phyloP scores from a whole-genome alignment of 2,329 filamentous ascomycete species.

The Cladophialophora yegresii region DNA sequence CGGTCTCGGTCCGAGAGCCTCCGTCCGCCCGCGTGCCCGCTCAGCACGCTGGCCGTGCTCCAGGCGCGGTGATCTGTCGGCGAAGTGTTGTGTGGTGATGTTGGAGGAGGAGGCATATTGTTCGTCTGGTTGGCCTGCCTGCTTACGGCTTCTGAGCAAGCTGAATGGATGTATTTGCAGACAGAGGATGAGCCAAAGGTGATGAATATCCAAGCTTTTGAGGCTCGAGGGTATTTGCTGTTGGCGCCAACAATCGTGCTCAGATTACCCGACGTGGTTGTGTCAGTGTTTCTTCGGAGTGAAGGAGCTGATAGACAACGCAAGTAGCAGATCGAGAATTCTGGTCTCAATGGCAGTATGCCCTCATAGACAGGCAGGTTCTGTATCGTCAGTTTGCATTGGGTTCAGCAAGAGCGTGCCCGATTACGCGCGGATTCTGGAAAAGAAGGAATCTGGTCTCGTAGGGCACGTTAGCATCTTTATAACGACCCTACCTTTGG shows the following conservation, averaged over 20 bases:
- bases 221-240: too few species aligned
- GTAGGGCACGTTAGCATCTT: neutral
- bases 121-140: neutral
- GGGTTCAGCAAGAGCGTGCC: neutral
- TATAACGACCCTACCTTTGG: neutral
- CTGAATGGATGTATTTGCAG: neutral
- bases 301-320: too few species aligned
- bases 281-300: too few species aligned
- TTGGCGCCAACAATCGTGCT: too few species aligned
- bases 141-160: neutral
- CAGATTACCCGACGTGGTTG: too few species aligned
- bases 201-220: too few species aligned
- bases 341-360: too few species aligned
- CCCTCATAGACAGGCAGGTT: too few species aligned
- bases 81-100: neutral
- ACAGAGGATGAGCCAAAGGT: too few species aligned
- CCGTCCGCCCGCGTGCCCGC: slow-evolving; percentile 18
- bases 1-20: neutral
- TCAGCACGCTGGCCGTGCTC: slow-evolving; percentile 23
- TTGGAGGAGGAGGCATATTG: neutral
- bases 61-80: slow-evolving; percentile 1
- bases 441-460: neutral
- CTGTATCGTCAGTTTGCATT: neutral
- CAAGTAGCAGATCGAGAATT: too few species aligned
- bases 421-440: neutral